Evolutionary conservation across 495 filamentous ascomycete species (phyloP).

Genomic region (Cercophora samala): DNA sequence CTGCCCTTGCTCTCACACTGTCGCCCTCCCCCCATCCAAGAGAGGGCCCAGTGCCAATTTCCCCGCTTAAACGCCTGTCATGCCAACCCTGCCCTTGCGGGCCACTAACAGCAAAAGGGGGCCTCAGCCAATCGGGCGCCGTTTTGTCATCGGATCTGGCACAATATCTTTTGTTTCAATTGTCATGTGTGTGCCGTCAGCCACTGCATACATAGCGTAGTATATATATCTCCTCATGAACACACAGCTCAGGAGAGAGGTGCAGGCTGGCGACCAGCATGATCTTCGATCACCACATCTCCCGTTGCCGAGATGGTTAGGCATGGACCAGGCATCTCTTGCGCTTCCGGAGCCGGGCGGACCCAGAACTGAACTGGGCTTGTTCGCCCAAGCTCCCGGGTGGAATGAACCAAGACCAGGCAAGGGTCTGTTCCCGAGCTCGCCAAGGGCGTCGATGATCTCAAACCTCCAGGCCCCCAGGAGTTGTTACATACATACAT

Average conservation of each 20-base stretch:
- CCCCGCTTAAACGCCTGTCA: constrained; percentile 10
- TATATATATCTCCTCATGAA: neutral
- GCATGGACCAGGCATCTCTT: neutral
- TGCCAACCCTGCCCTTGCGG: constrained; percentile 3
- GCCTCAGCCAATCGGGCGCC: constrained; percentile 1
- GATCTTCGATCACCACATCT: neutral
- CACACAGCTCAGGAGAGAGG: neutral
- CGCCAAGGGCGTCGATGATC: constrained; percentile 3
- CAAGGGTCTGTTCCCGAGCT: constrained; percentile 1
- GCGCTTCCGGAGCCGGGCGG: constrained; percentile 1
- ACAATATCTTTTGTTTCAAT: constrained; percentile 1
- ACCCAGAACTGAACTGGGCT: neutral
- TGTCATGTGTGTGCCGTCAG: neutral
- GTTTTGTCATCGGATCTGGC: neutral
- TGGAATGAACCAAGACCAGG: neutral
- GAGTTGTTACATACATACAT: neutral
- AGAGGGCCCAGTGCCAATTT: constrained; percentile 4
- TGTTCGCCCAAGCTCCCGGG: constrained; percentile 10
- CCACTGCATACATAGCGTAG: no score
- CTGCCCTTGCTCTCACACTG: constrained; percentile 2
- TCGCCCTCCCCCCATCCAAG: no score
- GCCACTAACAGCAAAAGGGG: neutral
- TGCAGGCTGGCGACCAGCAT: constrained; percentile 5
- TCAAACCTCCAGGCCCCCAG: constrained; percentile 7
- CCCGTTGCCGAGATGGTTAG: neutral